phyloP scores from a whole-genome alignment of 1,284 basidiomycete species.

The Microbotryum silenes-acaulis region DNA sequence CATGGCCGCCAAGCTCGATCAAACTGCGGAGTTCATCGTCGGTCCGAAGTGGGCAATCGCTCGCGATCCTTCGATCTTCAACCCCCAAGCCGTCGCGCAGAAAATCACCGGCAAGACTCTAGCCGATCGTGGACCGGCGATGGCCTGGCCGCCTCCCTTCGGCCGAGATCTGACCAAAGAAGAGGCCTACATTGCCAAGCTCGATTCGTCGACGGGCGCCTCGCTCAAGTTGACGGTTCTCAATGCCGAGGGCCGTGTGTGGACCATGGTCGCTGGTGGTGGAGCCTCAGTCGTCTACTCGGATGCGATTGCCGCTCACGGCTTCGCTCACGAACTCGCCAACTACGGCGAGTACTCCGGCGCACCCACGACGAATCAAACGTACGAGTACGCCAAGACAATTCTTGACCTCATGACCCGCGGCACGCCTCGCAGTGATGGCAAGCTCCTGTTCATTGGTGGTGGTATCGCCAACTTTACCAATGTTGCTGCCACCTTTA shows the following conservation, averaged over 20 bases:
- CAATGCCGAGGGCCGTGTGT: slow-evolving; percentile 88
- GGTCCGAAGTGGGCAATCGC: slow-evolving; percentile 99
- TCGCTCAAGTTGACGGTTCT: slow-evolving; percentile 96
- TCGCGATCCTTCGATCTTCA: slow-evolving; percentile 73
- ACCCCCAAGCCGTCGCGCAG: slow-evolving; percentile 45
- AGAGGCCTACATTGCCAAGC: slow-evolving; percentile 98
- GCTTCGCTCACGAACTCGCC: slow-evolving; percentile 93
- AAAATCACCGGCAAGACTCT: slow-evolving; percentile 52
- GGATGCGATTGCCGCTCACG: slow-evolving; percentile 94
- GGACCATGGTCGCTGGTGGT: slow-evolving; percentile 98
- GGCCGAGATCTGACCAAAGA: slow-evolving; percentile 97
- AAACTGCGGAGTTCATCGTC: slow-evolving; percentile 95
- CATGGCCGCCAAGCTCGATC: slow-evolving; percentile 99
- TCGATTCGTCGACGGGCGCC: slow-evolving; percentile 93
- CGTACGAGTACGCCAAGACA: slow-evolving; percentile 99
- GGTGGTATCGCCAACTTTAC: slow-evolving; percentile 99
- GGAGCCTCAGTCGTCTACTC: slow-evolving; percentile 67
- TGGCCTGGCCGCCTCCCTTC: slow-evolving; percentile 58
- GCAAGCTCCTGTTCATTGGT: slow-evolving; percentile 98
- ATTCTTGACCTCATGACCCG: slow-evolving; percentile 96
- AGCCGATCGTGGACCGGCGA: slow-evolving; percentile 90
- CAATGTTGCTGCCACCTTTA: slow-evolving; percentile 96
- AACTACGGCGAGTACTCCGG: slow-evolving; percentile 99
- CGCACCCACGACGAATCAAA: slow-evolving; percentile 95
- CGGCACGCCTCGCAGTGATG: slow-evolving; percentile 68